Evolutionary conservation across 257 asterid species (phyloP), one percentile per base, ranked within the genome.

Genomic region (Catharanthus roseus): DNA sequence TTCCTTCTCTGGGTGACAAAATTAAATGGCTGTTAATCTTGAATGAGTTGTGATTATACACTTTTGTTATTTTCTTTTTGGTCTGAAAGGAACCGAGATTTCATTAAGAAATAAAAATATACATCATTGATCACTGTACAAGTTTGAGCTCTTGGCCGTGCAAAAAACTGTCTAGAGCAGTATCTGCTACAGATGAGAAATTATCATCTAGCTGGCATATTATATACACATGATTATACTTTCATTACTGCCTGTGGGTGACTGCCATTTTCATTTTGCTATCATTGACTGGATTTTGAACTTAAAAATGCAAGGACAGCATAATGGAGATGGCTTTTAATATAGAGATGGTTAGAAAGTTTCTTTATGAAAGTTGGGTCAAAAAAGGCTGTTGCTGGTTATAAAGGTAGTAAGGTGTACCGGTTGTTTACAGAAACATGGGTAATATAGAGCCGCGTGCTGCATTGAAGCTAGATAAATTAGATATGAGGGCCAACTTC

Each of bases 181-280:
- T n/a, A n/a, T n/a, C n/a, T n/a, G n/a, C n/a, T n/a, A n/a, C n/a
- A n/a, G n/a, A n/a, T n/a, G n/a, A n/a, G n/a, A n/a, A n/a, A n/a
- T n/a, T n/a, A n/a, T n/a, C n/a, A n/a, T n/a, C n/a, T n/a, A n/a
- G n/a, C n/a, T n/a, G n/a, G n/a, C n/a, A n/a, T n/a, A n/a, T n/a
- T n/a, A n/a, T n/a, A n/a, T n/a, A n/a, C n/a, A n/a, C n/a, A n/a
- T n/a, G n/a, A n/a, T n/a, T n/a, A n/a, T n/a, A n/a, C n/a, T n/a
- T n/a, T n/a, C n/a, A n/a, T n/a, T 8, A 38, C 42, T 38, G n/a
- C 42, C 42, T 38, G 3, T 8, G 44, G 67, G 15, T 3, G 67
- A 15, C 13, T 56, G 42, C 68, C 55, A 72, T 57, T 74, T 74
- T 73, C 73, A 66, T 45, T 56, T 74, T n/a, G 77, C 77, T 54